Base-by-base conservation (phyloP, 2,329 filamentous ascomycete genomes). In the Aspergillus fijiensis region DNA sequence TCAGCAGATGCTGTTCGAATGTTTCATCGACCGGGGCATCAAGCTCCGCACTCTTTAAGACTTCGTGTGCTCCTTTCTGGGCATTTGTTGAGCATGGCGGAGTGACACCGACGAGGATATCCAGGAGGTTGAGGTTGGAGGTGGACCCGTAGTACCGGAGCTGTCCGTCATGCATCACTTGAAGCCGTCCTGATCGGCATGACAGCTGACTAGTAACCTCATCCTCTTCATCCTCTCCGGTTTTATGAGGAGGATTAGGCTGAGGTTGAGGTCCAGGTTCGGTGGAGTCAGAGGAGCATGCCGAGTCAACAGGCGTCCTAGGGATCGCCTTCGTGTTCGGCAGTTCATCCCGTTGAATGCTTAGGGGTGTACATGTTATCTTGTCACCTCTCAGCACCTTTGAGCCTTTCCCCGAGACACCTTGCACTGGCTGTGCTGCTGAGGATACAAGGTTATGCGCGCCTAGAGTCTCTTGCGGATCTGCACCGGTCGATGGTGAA, bases 161-260 rank as follows among this genome's bases (percentile, higher is more conserved):
- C 23, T 59, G 57, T 3, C 57, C 57, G 16, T 50, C 57, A 23
- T 59, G 57, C 2, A 51, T 59, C 1, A 59, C 51, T 31, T 59
- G 57, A 2, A 59, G 47, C n/a, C 42, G 25, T 2, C 57, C 57
- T 27, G 55, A n/a, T 19, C 57, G 57, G 35, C 57, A 59, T n/a
- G 57, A 59, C 3, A 59, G 25, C 31, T 59, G 57, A 42, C 51
- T 49, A 2, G 57, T 59, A 14, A 59, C 57, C 51, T 59, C 51
- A n/a, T 55, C 57, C 7, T 55, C 51, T 14, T 49, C 49, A 5
- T 59, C 51, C 14, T 39, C 33, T 2, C 45, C 51, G 5, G 19
- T 19, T 23, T 49, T 21, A 7, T 7, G 23, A 1, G 69, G 69
- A 63, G 2, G 67, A 58, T 7, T 27, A 9, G 27, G 27, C 9